Base-by-base conservation (phyloP, 2,329 filamentous ascomycete species). In the Penicillium sp. region DNA sequence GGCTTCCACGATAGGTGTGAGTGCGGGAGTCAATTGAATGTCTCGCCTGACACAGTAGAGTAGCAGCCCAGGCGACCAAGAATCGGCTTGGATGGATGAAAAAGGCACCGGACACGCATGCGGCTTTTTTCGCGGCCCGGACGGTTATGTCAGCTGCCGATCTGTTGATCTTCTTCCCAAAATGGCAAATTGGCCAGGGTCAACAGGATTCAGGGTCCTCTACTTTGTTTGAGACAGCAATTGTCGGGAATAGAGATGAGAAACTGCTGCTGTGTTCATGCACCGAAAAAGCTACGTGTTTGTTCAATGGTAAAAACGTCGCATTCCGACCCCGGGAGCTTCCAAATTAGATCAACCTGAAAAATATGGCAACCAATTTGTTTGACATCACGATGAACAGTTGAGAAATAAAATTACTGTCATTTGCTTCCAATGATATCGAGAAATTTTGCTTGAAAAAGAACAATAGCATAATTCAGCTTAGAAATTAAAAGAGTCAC, bases 91-190 rank as follows among this genome's bases (percentile, higher is more conserved):
- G 22, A 29, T 22, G 40, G 27, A 22, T 11, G 16, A 16, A 48
- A 50, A 44, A 44, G 39, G 45, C 32, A 40, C 40, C 39, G 31
- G 38, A 44, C 45, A 50, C 40, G 47, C 41, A 49, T 47, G 52
- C 47, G 47, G 47, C 36, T 50, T 54, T 54, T 54, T 45, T 34
- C 38, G 27, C 32, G 34, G 36, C 32, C 40, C 27, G 34, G 34
- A 41, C 41, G 31, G 29, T 54, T 50, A 54, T 45, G 50, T 54
- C 52, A 54, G 47, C 51, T 31, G 50, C 10, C 49, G 43, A 52
- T 52, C 45, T 46, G 24, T 38, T 22, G 36, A 14, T 36, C 45
- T 18, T 6, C 8, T 40, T 41, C 38, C 38, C 3, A 44, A 27
- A 29, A 2, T 5, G 22, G 41, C 14, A 31, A 44, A 22, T 44